These are phyloP conservation scores for Allium fistulosum DNA, from an alignment of 106 monocot genomes.

Conservation along the genomic window DNA sequence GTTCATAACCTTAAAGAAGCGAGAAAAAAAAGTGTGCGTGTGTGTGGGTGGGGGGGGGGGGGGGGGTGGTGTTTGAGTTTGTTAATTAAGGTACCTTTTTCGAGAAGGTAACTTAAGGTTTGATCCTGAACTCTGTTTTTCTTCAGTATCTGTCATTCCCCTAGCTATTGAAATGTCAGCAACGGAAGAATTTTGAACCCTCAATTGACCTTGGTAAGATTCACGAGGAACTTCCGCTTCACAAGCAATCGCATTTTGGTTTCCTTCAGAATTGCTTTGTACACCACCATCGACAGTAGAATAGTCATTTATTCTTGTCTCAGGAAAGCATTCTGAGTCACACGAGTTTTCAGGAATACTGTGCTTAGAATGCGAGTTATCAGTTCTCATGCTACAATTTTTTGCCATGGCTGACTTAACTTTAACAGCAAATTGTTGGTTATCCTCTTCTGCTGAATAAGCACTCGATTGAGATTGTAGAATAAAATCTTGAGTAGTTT, in stretches of 20 bases:
- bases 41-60: too few relatives aligned
- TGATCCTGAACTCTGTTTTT: too few relatives aligned
- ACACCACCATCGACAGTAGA: constrained; percentile 3
- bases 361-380: too few relatives aligned
- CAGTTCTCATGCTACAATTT: not conserved
- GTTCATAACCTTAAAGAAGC: too few relatives aligned
- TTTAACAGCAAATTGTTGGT: constrained; percentile 8
- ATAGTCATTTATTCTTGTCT: constrained; percentile 4
- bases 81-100: too few relatives aligned
- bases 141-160: too few relatives aligned
- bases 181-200: constrained; percentile 13
- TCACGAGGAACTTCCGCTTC: constrained; percentile 5
- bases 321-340: constrained; percentile 11
- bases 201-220: constrained; percentile 5
- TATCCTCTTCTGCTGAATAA: constrained; percentile 13
- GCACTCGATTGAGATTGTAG: constrained; percentile 26
- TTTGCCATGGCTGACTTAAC: constrained; percentile 4
- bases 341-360: constrained; percentile 18
- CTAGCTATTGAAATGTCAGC: not conserved
- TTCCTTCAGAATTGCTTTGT: constrained; percentile 11
- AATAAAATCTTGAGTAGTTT: constrained; percentile 8
- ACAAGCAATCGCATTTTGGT: constrained; percentile 8
- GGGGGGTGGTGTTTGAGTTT: too few relatives aligned
- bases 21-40: too few relatives aligned
- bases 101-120: too few relatives aligned